Evolutionary conservation across 2,329 filamentous ascomycete species (phyloP).

Genomic region (Ophiocordyceps robertsii): DNA sequence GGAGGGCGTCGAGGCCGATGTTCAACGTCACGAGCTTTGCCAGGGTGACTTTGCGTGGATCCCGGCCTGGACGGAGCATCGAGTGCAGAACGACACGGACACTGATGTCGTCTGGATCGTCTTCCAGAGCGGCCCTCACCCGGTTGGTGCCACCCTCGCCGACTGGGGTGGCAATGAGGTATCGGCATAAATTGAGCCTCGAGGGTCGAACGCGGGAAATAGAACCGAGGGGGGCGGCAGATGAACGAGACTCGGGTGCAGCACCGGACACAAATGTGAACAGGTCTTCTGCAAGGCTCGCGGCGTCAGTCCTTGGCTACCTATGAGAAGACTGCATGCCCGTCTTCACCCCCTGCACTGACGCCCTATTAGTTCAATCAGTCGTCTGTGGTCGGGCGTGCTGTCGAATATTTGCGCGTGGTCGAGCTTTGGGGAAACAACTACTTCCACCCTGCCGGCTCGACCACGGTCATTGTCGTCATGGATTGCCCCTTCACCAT

Average conservation of each 20-base stretch:
- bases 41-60: slow-evolving; percentile 59
- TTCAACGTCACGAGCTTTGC: slow-evolving; percentile 40
- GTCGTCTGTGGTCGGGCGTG: slow-evolving; percentile 10
- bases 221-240: background rate
- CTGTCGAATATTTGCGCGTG: slow-evolving; percentile 49
- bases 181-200: slow-evolving; percentile 1
- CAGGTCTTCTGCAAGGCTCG: no score
- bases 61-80: slow-evolving; percentile 57
- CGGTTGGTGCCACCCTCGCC: slow-evolving; percentile 47
- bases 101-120: slow-evolving; percentile 51
- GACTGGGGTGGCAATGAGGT: slow-evolving; percentile 44
- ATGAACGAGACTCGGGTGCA: background rate
- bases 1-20: slow-evolving; percentile 34
- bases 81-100: slow-evolving; percentile 52
- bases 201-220: background rate
- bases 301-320: no score
- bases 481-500: background rate
- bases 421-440: slow-evolving; percentile 48
- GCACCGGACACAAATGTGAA: no score
- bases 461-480: background rate
- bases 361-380: slow-evolving; percentile 15
- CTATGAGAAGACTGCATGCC: background rate
- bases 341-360: slow-evolving; percentile 7
- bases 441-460: slow-evolving; percentile 30
- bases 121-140: slow-evolving; percentile 45